A percentile compares a stretch with the other conserved stretches of the same genome.
phyloP scores from a whole-genome alignment of 345 rosid species.

The Bretschneidera sinensis region DNA sequence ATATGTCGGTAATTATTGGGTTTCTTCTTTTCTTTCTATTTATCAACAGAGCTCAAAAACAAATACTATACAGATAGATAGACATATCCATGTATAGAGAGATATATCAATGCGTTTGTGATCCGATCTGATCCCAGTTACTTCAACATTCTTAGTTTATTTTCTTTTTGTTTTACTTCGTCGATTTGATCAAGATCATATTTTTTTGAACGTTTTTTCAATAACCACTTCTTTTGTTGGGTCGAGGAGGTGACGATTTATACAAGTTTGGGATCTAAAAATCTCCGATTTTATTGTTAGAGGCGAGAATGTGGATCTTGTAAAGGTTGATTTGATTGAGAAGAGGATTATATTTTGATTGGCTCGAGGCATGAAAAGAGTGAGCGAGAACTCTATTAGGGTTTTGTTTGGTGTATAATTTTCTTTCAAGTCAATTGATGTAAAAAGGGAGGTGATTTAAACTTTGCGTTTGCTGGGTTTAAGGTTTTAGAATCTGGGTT shows the following conservation, averaged over 20 bases:
- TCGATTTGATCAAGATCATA: background rate
- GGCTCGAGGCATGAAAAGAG: conserved; percentile 16
- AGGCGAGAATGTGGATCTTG: conserved; percentile 39
- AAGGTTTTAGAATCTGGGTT: background rate
- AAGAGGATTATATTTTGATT: conserved; percentile 19
- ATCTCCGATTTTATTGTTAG: conserved; percentile 26
- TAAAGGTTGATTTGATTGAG: conserved; percentile 15
- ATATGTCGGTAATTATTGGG: conserved; percentile 41
- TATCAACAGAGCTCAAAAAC: background rate
- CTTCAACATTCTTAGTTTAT: conserved; percentile 22
- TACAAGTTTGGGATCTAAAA: background rate
- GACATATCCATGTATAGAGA: conserved; percentile 9
- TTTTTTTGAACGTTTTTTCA: conserved; percentile 5
- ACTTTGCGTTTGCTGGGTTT: background rate
- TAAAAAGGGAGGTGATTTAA: background rate
- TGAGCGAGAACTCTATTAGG: background rate
- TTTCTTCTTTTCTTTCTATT: conserved; percentile 18
- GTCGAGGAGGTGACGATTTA: background rate
- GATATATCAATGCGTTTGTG: conserved; percentile 18
- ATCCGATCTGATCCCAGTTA: conserved; percentile 19
- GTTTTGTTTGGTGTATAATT: background rate
- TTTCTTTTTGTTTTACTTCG: conserved; percentile 24
- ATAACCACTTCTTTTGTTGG: conserved; percentile 7
- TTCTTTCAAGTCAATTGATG: background rate
- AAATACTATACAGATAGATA: conserved; percentile 13